phyloP scores from a whole-genome alignment of 2,329 filamentous ascomycete species.

The Bipolaris bicolor region DNA sequence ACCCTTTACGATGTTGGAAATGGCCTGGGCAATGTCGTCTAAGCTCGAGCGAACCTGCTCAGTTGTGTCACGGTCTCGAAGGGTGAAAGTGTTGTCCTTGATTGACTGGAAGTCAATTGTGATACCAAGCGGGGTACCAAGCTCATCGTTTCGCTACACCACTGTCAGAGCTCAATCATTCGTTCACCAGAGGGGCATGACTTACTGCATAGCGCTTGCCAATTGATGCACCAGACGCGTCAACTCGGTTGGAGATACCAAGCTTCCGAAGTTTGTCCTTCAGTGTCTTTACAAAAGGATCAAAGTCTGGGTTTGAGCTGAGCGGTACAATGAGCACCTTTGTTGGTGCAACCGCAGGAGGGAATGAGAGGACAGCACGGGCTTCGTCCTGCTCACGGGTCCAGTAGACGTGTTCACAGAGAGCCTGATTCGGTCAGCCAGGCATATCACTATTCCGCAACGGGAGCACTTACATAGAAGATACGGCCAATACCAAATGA shows the following conservation, averaged over 20 bases:
- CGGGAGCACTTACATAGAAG: constrained; percentile 66
- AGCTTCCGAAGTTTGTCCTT: constrained; percentile 76
- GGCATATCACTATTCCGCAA: too few species aligned
- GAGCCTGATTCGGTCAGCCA: constrained; percentile 66
- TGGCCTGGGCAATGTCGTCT: constrained; percentile 77
- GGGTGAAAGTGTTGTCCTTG: constrained; percentile 83
- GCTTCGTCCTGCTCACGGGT: constrained; percentile 82
- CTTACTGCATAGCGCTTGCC: constrained; percentile 76
- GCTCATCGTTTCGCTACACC: constrained; percentile 81
- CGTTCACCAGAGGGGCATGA: background rate
- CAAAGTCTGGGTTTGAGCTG: constrained; percentile 80
- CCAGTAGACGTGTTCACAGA: constrained; percentile 97
- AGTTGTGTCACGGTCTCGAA: constrained; percentile 85
- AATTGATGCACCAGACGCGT: constrained; percentile 89
- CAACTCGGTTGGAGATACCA: constrained; percentile 82
- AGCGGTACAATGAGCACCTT: constrained; percentile 93
- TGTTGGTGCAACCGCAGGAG: constrained; percentile 82
- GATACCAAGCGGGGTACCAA: constrained; percentile 91
- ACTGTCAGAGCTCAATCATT: constrained; percentile 22
- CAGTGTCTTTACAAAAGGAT: constrained; percentile 74
- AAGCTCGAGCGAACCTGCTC: constrained; percentile 86
- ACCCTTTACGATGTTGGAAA: constrained; percentile 68
- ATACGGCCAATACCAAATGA: constrained; percentile 97
- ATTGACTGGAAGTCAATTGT: constrained; percentile 96
- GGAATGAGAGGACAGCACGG: constrained; percentile 78